Evolutionary conservation across 352 stramenopile genomes (phyloP).

Genomic region (Pythium apleroticum): DNA sequence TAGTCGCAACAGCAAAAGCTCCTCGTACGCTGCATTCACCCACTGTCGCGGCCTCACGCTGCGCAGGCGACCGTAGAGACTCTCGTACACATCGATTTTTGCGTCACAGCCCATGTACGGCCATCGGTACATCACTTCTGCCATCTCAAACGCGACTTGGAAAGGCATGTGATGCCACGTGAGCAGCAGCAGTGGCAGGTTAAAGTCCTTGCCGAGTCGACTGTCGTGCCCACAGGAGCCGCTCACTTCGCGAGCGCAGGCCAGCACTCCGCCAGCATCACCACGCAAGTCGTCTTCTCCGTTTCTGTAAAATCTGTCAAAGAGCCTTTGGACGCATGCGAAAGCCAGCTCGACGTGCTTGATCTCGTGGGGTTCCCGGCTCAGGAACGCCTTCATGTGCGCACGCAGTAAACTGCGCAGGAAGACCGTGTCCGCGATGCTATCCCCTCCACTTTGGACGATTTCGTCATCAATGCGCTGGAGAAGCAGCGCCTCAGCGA

Average conservation of each 20-base stretch:
- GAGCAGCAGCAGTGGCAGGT: conserved; percentile 32
- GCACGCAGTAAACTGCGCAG: conserved; percentile 46
- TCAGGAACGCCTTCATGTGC: conserved; percentile 48
- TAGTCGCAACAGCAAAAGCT: conserved; percentile 50
- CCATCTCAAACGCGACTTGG: conserved; percentile 58
- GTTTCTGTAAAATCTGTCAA: conserved; percentile 35
- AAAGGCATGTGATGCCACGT: conserved; percentile 66
- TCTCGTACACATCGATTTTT: conserved; percentile 55
- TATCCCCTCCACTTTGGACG: conserved; percentile 19
- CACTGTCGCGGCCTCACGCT: conserved; percentile 29
- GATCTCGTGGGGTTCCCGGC: conserved; percentile 27
- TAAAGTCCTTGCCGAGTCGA: not conserved
- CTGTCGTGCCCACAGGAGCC: not conserved
- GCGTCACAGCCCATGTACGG: conserved; percentile 9
- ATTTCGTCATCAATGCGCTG: conserved; percentile 53
- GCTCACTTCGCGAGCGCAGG: not conserved
- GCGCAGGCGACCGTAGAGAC: conserved; percentile 49
- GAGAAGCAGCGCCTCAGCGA: conserved; percentile 54
- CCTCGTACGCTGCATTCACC: conserved; percentile 45
- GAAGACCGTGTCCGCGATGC: conserved; percentile 54
- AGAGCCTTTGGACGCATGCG: conserved; percentile 30
- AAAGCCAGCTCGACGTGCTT: conserved; percentile 41
- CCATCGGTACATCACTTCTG: conserved; percentile 52
- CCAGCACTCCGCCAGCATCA: not conserved
- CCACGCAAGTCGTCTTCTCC: not conserved